Evolutionary conservation across 176 grass and related monocot species (phyloP).

Genomic region (Lolium rigidum): DNA sequence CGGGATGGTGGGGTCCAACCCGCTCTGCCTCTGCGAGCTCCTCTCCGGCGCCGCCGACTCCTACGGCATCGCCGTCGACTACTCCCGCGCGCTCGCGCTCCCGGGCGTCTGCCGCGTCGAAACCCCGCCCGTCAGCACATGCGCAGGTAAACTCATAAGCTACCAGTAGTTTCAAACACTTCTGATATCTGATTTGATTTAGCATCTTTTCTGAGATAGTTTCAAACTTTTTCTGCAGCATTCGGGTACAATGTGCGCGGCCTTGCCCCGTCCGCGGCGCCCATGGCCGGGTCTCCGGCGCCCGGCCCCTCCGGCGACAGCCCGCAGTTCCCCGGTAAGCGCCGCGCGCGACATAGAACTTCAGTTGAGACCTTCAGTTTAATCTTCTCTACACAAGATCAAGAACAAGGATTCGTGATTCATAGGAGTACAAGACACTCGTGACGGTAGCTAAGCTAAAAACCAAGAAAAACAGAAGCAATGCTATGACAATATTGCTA

Average conservation of each 20-base stretch:
- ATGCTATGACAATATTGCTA: background rate
- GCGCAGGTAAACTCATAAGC: slow-evolving; percentile 2
- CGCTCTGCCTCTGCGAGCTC: slow-evolving; percentile 86
- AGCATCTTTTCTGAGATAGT: too few species aligned
- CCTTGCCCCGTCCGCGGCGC: slow-evolving; percentile 46
- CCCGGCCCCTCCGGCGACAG: slow-evolving; percentile 35
- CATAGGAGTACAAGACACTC: background rate
- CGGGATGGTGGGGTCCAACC: slow-evolving; percentile 63
- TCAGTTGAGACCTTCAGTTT: background rate
- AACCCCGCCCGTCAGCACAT: slow-evolving; percentile 67
- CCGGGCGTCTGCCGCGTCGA: slow-evolving; percentile 74
- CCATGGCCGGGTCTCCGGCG: background rate
- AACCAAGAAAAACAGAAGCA: background rate
- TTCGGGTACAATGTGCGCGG: slow-evolving; percentile 54
- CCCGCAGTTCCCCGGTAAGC: slow-evolving; percentile 60
- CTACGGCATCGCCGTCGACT: slow-evolving; percentile 82
- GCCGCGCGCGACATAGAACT: background rate
- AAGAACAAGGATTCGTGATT: background rate
- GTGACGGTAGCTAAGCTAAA: background rate
- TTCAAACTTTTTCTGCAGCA: slow-evolving; percentile 24
- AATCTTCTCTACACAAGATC: background rate
- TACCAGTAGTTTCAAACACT: too few species aligned
- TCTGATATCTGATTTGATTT: too few species aligned
- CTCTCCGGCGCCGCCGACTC: slow-evolving; percentile 74
- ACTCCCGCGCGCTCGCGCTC: slow-evolving; percentile 65